These are phyloP conservation scores for Cephaloascus fragrans DNA, from an alignment of 805 yeast genomes.

Conservation along the genomic window DNA sequence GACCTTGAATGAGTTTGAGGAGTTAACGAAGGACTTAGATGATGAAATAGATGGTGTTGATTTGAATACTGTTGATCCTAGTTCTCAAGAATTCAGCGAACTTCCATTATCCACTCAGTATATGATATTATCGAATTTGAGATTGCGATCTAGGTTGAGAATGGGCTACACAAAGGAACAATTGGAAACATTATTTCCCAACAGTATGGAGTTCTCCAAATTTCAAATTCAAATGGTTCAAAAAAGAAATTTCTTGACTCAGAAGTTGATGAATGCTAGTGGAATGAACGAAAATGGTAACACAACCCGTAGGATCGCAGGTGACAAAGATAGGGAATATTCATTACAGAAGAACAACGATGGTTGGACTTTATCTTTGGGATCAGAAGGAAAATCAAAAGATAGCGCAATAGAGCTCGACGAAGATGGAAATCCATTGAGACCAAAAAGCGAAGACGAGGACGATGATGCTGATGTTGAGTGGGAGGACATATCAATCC, in stretches of 20 bases:
- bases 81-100: slow-evolving; percentile 62
- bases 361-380: slow-evolving; percentile 76
- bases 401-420: slow-evolving; percentile 44
- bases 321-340: slow-evolving; percentile 73
- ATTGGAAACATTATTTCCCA: slow-evolving; percentile 68
- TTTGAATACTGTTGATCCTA: slow-evolving; percentile 71
- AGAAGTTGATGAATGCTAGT: slow-evolving; percentile 69
- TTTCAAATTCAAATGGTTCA: slow-evolving; percentile 92
- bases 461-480: slow-evolving; percentile 35
- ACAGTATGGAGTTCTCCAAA: slow-evolving; percentile 80
- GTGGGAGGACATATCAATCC: slow-evolving; percentile 63
- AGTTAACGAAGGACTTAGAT: slow-evolving; percentile 43
- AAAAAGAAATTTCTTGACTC: slow-evolving; percentile 85
- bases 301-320: slow-evolving; percentile 57
- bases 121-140: slow-evolving; percentile 71
- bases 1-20: slow-evolving; percentile 62
- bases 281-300: slow-evolving; percentile 61
- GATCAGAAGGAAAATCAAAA: slow-evolving; percentile 26
- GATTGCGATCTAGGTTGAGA: slow-evolving; percentile 80
- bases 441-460: slow-evolving; percentile 6
- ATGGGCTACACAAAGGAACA: slow-evolving; percentile 95
- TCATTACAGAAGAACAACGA: slow-evolving; percentile 64
- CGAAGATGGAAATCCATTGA: slow-evolving; percentile 15
- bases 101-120: slow-evolving; percentile 85
- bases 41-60: slow-evolving; percentile 59